Evolutionary conservation across 2,329 filamentous ascomycete genomes (phyloP), one percentile per base, ranked within the genome.

Genomic region (Paracoccidioides brasiliensis): DNA sequence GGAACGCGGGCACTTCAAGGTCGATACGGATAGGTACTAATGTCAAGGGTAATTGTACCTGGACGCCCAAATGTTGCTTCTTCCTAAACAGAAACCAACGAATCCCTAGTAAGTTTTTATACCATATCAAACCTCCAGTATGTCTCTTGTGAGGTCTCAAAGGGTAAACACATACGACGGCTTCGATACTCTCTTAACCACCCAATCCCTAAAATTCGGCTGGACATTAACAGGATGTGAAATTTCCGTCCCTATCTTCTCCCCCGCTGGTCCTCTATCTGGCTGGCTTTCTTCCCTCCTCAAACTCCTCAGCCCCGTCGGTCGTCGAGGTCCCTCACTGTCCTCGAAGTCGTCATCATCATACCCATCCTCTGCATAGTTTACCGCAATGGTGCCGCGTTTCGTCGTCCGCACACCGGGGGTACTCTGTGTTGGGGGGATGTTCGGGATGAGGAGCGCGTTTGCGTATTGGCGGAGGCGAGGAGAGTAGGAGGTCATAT

Each of bases 21-120:
- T 98, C 93, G 70, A 98, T 95, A 57, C 91, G 88, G 64, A 98
- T 96, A 15, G 93, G 93, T 57, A 98, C 91, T 54, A 97, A 78
- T 0, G 89, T 95, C 52, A 95, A 79, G 4, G 93, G 93, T 40
- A 98, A 80, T 52, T 82, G 83, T 40, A 88, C 84, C 67, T 84
- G 82, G 32, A 80, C 77, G 61, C 82, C 75, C 55, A 81, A 73
- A 65, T 85, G 82, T 62, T 78, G 76, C 62, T 83, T 80, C 52
- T 80, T 80, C 57, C 76, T 76, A 60, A 48, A 48, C 30, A 15
- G 12, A 14, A 32, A 32, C 12, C 5, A 32, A 45, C 22, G 32
- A 30, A 12, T 14, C 43, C 3, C 5, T 32, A 6, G 30, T 48
- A 33, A 48, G 44, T 35, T 35, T 48, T 35, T 46, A 46, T 46